Percentiles rank a stretch among this genome's conserved stretches.
These are phyloP conservation scores for Pyronema omphalodes DNA, from an alignment of 495 filamentous ascomycete genomes.

Conservation along the genomic window DNA sequence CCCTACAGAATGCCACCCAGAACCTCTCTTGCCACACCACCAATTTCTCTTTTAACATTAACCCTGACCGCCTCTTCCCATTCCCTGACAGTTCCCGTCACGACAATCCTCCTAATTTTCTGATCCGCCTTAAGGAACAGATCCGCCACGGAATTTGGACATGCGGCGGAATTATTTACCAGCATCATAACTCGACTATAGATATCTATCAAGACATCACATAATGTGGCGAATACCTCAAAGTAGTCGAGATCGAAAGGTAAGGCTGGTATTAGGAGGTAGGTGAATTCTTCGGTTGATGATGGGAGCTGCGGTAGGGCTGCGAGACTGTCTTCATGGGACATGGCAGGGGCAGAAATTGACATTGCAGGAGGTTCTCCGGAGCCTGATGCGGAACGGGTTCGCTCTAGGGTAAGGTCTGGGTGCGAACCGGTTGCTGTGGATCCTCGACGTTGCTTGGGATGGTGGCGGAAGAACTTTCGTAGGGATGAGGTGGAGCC, in stretches of 20 bases:
- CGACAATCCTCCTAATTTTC: conserved; percentile 65
- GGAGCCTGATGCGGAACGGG: conserved; percentile 17
- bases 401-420: conserved; percentile 14
- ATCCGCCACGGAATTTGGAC: conserved; percentile 47
- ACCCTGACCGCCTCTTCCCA: conserved; percentile 73
- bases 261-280: conserved; percentile 75
- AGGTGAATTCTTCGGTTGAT: conserved; percentile 56
- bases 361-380: conserved; percentile 29
- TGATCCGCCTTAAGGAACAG: conserved; percentile 79
- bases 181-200: conserved; percentile 63
- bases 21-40: conserved; percentile 70
- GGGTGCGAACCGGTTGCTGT: conserved; percentile 10
- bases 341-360: conserved; percentile 26
- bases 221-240: conserved; percentile 90
- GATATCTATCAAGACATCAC: conserved; percentile 84
- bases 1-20: conserved; percentile 65
- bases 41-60: conserved; percentile 59
- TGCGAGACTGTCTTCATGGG: conserved; percentile 5
- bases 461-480: conserved; percentile 16
- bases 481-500: conserved; percentile 12
- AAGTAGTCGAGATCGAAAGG: conserved; percentile 97
- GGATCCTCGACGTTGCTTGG: conserved; percentile 20
- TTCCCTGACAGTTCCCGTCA: conserved; percentile 68
- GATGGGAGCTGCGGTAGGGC: conserved; percentile 12
- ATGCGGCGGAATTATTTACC: conserved; percentile 46